Percentiles rank a stretch among this genome's conserved stretches.
Conservation (phyloP, 768 basidiomycete genomes). For the Phlebiopsis flavidoalba region DNA sequence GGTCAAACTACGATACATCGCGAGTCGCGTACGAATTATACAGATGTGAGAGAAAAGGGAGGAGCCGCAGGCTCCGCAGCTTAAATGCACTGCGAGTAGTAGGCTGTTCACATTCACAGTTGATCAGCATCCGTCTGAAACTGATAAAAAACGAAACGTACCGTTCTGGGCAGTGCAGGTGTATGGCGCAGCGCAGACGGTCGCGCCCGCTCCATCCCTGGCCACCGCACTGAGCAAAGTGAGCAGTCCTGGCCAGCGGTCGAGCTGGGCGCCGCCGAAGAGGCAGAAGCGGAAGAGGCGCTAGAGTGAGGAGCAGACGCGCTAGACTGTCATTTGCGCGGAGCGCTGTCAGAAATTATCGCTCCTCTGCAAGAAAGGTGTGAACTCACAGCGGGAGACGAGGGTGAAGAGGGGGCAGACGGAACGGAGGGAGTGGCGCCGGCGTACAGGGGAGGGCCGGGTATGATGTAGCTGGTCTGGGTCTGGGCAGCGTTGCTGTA, state of each 20-base stretch:
- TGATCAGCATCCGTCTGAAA: background rate
- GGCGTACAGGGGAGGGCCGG: slow-evolving; percentile 30
- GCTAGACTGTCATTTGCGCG: background rate
- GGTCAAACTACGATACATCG: no score
- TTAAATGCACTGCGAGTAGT: slow-evolving; percentile 15
- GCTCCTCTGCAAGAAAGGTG: background rate
- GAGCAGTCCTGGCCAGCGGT: slow-evolving; percentile 5
- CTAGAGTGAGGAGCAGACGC: background rate
- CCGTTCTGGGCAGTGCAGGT: slow-evolving; percentile 12
- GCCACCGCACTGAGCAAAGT: slow-evolving; percentile 15
- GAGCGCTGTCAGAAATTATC: background rate
- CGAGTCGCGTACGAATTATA: no score
- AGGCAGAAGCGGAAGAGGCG: background rate
- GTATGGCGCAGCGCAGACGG: slow-evolving; percentile 6
- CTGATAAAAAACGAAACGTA: background rate
- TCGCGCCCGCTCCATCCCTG: slow-evolving; percentile 7
- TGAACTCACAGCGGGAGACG: background rate
- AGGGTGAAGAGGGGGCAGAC: slow-evolving; percentile 11
- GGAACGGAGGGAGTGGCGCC: slow-evolving; percentile 8
- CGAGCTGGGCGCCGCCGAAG: background rate
- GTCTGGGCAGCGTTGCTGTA: slow-evolving; percentile 29
- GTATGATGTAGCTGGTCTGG: slow-evolving; percentile 36
- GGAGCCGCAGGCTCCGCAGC: background rate
- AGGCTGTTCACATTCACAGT: background rate
- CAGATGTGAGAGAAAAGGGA: no score